Evolutionary conservation across 202 grass and related monocot genomes (phyloP), one percentile per base, ranked within the genome.

Genomic region (Carex sylvatica): DNA sequence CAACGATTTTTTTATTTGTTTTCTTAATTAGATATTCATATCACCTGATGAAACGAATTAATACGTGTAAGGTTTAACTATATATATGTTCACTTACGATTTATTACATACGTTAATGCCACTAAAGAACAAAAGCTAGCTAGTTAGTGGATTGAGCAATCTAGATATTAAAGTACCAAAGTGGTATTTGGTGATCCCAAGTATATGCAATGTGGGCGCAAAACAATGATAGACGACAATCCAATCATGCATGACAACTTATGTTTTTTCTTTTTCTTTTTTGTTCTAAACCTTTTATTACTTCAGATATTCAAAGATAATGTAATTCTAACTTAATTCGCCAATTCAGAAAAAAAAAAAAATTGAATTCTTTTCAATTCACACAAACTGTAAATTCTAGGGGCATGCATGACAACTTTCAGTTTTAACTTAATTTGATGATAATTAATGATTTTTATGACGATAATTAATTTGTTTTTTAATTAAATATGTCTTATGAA

Each of bases 111-210:
- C n/a, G 33, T 65, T 16, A 38, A 65, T 51, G 19, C 13, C 61
- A 67, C 79, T 11, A 22, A 82, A 82, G 79, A 55, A 51, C 61
- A 18, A 68, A 22, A n/a, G 56, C 12, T 65, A 36, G 35, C 36
- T 40, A 30, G 6, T 68, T 82, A 68, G 79, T 82, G 79, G 61
- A 67, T 67, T 67, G 26, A 67, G 7, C 61, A 67, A 81, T 67
- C 49, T 64, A n/a, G 55, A 65, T 33, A 62, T 20, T 54, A 52
- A 81, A 68, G 79, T 66, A 62, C 36, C 35, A 52, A 81, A 68
- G 79, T 66, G 42, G 42, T 14, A 52, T 82, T 82, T 68, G 44
- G 67, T 82, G 15, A 31, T 82, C 51, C 35, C 56, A 61, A 33
- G 40, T 67, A 36, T 82, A 82, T 82, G 46, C 44, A 65, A 30